Evolutionary conservation across 345 rosid genomes (phyloP).

Genomic region (Syzygium oleosum): DNA sequence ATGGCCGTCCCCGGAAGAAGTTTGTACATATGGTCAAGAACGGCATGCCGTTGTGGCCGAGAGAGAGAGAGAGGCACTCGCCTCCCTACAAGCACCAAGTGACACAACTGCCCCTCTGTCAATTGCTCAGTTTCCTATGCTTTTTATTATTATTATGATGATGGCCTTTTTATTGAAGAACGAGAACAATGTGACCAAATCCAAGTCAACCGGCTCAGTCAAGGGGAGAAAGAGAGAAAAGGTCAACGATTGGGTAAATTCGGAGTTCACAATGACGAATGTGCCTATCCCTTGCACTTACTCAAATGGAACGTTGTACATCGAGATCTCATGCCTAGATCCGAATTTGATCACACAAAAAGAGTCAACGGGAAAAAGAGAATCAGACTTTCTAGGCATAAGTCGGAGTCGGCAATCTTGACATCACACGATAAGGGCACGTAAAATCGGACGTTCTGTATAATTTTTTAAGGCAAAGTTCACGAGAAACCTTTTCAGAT

Average conservation of each 20-base stretch:
- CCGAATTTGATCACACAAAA: neutral
- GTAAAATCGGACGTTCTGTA: neutral
- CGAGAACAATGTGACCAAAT: neutral
- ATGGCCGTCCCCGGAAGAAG: neutral
- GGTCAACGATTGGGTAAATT: neutral
- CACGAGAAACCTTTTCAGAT: neutral
- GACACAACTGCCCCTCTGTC: neutral
- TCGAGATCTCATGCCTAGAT: neutral
- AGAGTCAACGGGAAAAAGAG: neutral
- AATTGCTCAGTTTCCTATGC: neutral
- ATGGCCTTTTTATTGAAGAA: neutral
- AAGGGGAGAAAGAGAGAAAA: neutral
- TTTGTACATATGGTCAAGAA: neutral
- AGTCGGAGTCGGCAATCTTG: neutral
- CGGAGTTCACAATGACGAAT: neutral
- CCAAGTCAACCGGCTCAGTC: neutral
- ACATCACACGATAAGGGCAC: rapidly evolving
- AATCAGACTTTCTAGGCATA: neutral
- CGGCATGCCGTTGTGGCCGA: neutral
- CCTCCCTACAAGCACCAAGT: neutral
- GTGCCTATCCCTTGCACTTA: neutral
- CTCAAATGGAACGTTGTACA: neutral
- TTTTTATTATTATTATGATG: neutral
- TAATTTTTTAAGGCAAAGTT: neutral
- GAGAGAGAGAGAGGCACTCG: neutral